A percentile compares a stretch with the other conserved stretches of the same genome.
These are phyloP conservation scores for Globisporangium nodosum DNA, from an alignment of 352 stramenopile species.

Conservation along the genomic window DNA sequence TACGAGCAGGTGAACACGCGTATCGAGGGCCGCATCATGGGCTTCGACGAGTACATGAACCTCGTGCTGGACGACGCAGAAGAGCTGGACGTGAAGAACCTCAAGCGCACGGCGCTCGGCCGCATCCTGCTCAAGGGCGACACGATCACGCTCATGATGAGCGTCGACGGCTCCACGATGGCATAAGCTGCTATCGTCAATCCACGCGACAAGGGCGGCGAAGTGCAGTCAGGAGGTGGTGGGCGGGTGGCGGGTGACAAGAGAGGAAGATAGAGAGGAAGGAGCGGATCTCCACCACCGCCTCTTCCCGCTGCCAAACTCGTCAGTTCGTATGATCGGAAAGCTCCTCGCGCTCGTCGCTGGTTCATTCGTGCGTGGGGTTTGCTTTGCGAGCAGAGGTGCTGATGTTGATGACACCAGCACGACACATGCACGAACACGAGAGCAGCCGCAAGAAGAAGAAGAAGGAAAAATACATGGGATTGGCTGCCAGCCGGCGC, in stretches of 20 bases:
- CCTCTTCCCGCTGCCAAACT: no score
- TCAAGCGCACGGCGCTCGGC: constrained; percentile 91
- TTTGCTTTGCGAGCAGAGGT: no score
- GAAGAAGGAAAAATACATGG: not conserved
- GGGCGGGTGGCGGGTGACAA: not conserved
- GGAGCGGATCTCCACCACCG: no score
- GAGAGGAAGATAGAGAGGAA: no score
- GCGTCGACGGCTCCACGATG: constrained; percentile 42
- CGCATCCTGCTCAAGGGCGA: constrained; percentile 99
- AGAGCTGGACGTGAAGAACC: constrained; percentile 94
- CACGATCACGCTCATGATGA: constrained; percentile 98
- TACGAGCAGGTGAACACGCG: constrained; percentile 98
- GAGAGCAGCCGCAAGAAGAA: not conserved
- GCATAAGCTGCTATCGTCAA: not conserved
- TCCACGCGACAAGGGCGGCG: no score
- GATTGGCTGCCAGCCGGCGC: not conserved
- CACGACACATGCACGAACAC: not conserved
- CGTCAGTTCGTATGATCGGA: no score
- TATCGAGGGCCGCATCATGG: constrained; percentile 99
- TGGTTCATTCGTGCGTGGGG: no score
- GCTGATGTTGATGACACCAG: no score
- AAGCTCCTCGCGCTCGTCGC: no score
- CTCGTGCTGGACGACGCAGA: constrained; percentile 98
- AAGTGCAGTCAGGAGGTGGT: not conserved
- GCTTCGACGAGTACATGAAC: constrained; percentile 99